Base-by-base conservation (phyloP, 805 yeast genomes). In the Kurtzmaniella fragi region DNA sequence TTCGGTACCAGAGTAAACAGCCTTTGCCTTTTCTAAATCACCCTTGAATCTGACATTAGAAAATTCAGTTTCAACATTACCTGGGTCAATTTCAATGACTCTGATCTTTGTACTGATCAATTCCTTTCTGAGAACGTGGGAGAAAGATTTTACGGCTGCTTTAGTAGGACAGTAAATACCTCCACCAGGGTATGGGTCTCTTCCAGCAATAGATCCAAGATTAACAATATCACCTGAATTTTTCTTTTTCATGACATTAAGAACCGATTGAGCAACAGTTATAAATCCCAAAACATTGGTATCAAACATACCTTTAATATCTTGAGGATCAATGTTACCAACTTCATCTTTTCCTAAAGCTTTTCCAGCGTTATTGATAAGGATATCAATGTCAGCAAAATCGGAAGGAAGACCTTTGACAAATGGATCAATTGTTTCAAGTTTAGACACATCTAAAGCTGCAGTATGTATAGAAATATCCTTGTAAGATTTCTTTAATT, bases 211-310 rank as follows among this genome's bases (percentile, higher is more conserved):
- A 3, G 90, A 82, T 3, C 90, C 89, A 45, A 83, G 54, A 52
- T 82, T 83, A 43, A 83, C 82, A 46, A 83, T 82, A 52, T 82
- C 89, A 52, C 90, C 90, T 13, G 70, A 54, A 57, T 84, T 79
- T 50, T 83, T 80, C 41, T 71, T 69, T 56, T 83, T 80, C 74
- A 90, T 77, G 37, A 76, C 74, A 31, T 82, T 82, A 34, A 91
- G 62, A 17, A 89, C 73, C 5, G 82, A 79, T 61, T 91, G 96
- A 5, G 96, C 89, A 45, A 90, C 62, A 25, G 83, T 77, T 43
- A 90, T 84, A 60, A 90, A 70, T 3, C 96, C 97, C 41, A 87
- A 57, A 2, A 91, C 96, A 54, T 90, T 91, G 42, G 96, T 88
- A 52, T 82, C 73, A 62, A 86, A 81, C 88, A 88, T 87, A 34